These are phyloP conservation scores for Tetrapyrgos nigripes DNA, from an alignment of 1,284 basidiomycete genomes.

Conservation along the genomic window DNA sequence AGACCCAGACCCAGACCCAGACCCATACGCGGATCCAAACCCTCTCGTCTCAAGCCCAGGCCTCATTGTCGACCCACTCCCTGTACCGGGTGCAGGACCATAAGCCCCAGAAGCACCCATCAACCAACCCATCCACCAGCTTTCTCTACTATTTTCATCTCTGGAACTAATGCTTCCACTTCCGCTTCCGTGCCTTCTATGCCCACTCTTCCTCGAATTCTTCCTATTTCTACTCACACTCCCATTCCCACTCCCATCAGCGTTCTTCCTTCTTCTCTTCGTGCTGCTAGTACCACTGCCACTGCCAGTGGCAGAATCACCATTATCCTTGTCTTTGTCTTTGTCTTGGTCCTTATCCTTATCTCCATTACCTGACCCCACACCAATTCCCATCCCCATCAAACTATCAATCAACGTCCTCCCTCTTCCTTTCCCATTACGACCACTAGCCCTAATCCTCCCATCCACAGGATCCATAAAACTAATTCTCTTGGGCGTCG, in stretches of 20 bases:
- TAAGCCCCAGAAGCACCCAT: slow-evolving; percentile 30
- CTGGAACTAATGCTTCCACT: slow-evolving; percentile 20
- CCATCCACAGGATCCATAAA: slow-evolving; percentile 78
- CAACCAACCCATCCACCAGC: slow-evolving; percentile 63
- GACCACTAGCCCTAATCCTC: slow-evolving; percentile 35
- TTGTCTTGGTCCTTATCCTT: too few species aligned
- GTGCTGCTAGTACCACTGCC: slow-evolving; percentile 24
- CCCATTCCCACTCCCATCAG: slow-evolving; percentile 24
- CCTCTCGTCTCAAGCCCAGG: slow-evolving; percentile 24
- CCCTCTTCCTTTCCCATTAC: slow-evolving; percentile 26
- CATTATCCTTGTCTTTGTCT: not conserved
- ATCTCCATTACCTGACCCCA: too few species aligned
- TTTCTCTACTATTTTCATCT: slow-evolving; percentile 31
- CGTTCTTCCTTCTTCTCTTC: slow-evolving; percentile 27
- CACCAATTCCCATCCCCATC: not conserved
- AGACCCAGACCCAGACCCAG: slow-evolving; percentile 54
- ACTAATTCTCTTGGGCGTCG: slow-evolving; percentile 79
- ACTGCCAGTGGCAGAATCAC: slow-evolving; percentile 28
- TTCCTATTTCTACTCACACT: slow-evolving; percentile 32
- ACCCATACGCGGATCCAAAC: slow-evolving; percentile 41
- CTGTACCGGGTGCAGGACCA: not conserved
- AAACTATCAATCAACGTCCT: slow-evolving; percentile 10
- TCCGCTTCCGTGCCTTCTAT: slow-evolving; percentile 15
- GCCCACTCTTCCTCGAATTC: slow-evolving; percentile 15
- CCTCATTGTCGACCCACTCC: slow-evolving; percentile 15